phyloP scores from a whole-genome alignment of 306 rosid genomes.

The Vachellia pachyceras region DNA sequence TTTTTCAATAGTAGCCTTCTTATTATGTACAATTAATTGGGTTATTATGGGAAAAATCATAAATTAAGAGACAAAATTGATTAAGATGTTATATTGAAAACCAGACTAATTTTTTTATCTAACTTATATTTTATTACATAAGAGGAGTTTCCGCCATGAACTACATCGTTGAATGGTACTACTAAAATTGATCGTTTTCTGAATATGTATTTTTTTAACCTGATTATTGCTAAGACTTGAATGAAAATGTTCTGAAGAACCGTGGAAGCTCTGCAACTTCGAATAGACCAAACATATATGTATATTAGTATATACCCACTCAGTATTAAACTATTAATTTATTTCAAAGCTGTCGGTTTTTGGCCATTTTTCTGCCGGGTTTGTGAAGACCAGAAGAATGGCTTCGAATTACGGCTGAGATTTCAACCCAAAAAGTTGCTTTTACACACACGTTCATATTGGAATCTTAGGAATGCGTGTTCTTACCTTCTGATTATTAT shows the following conservation, averaged over 20 bases:
- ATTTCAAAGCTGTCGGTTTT: not conserved
- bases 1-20: too few species aligned
- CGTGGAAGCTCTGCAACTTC: not conserved
- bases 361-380: not conserved
- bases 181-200: too few species aligned
- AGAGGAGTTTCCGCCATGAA: not conserved
- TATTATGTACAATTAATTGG: too few species aligned
- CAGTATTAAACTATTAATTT: not conserved
- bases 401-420: slow-evolving; percentile 11
- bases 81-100: too few species aligned
- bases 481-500: not conserved
- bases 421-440: not conserved
- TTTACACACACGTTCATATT: not conserved
- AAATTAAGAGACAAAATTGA: too few species aligned
- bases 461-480: not conserved
- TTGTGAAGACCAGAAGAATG: slow-evolving; percentile 2
- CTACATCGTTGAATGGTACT: not conserved
- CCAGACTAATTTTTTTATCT: too few species aligned
- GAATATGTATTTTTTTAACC: not conserved
- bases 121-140: too few species aligned
- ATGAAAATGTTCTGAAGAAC: not conserved
- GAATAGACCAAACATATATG: not conserved
- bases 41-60: too few species aligned
- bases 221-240: not conserved
- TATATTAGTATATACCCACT: not conserved